Percentiles rank a stretch among this genome's conserved stretches.
Conservation (phyloP, 1,284 basidiomycete species). For the Marasmius tenuissimus region DNA sequence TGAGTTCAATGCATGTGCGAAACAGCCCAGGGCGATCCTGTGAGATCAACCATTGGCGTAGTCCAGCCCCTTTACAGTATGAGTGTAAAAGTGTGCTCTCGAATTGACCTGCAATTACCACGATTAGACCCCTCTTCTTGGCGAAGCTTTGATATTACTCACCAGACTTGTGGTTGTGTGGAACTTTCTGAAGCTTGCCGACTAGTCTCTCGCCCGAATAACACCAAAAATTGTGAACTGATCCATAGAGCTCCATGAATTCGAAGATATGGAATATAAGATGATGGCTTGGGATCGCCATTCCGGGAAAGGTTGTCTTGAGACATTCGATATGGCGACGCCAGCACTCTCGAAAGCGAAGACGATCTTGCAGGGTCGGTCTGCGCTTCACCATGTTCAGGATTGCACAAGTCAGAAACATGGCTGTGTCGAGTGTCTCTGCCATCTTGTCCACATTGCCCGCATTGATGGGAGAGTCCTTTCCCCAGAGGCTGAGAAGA, state of each 20-base stretch:
- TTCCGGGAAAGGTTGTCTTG: slow-evolving; percentile 5
- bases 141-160: background rate
- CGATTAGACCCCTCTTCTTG: too few relatives aligned
- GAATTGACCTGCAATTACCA: slow-evolving; percentile 1
- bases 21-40: slow-evolving; percentile 3
- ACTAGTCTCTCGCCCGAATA: slow-evolving; percentile 5
- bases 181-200: slow-evolving; percentile 2
- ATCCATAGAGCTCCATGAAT: slow-evolving; percentile 10
- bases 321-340: slow-evolving; percentile 3
- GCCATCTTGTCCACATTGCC: background rate
- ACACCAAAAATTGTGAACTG: slow-evolving; percentile 7
- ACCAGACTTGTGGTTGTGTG: slow-evolving; percentile 8
- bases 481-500: slow-evolving; percentile 7
- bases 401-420: slow-evolving; percentile 5
- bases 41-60: slow-evolving; percentile 7
- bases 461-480: slow-evolving; percentile 1
- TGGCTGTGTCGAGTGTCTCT: background rate
- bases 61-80: background rate
- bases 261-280: slow-evolving; percentile 11
- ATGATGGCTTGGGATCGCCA: slow-evolving; percentile 7
- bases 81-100: slow-evolving; percentile 4
- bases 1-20: background rate
- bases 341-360: background rate
- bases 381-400: slow-evolving; percentile 3
- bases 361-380: background rate